Base-by-base conservation (phyloP, 2,329 filamentous ascomycete species). In the Curvularia eragrostidis region DNA sequence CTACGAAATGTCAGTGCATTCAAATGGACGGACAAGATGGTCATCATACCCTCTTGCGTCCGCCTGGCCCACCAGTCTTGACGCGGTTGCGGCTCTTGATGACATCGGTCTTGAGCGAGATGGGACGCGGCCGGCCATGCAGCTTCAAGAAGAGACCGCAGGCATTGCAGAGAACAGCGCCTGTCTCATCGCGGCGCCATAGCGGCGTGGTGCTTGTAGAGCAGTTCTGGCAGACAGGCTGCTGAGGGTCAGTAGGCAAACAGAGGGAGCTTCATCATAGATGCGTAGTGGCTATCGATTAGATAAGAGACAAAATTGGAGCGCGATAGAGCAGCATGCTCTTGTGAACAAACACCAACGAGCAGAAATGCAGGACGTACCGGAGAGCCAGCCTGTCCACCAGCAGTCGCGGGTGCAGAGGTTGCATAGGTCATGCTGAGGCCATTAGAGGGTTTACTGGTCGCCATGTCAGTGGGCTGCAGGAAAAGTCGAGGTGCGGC, bases 21-120 rank as follows among this genome's bases (percentile, higher is more conserved):
- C 46, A 52, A 10, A 18, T 8, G 3, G 26, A 47, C 18, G 10
- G 9, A 13, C 23, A 1, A 9, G 3, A 26, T 9, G 39, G 19
- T 74, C 79, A 72, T 30, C 57, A 48, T 81, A 92, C 91, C 88
- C 96, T 96, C 79, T 93, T 93, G 71, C 91, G 90, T 46, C 89
- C 87, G 62, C 91, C 86, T 70, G 93, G 85, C 2, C 82, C 91
- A 8, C 90, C 87, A 52, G 93, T 95, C 84, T 98, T 98, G 69
- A 98, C 94, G 65, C 95, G 89, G 80, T 99, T 99, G 72, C 95
- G 92, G 82, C 93, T 97, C 84, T 99, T 99, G 82, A 99, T 99
- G 67, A 98, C 94, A 82, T 99, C 95, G 48, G 95, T 98, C 84
- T 99, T 99, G 70, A 99, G 85, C 69, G 91, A 96, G 77, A 97